Base-by-base conservation (phyloP, 805 yeast genomes). In the Candida dajiaensis region DNA sequence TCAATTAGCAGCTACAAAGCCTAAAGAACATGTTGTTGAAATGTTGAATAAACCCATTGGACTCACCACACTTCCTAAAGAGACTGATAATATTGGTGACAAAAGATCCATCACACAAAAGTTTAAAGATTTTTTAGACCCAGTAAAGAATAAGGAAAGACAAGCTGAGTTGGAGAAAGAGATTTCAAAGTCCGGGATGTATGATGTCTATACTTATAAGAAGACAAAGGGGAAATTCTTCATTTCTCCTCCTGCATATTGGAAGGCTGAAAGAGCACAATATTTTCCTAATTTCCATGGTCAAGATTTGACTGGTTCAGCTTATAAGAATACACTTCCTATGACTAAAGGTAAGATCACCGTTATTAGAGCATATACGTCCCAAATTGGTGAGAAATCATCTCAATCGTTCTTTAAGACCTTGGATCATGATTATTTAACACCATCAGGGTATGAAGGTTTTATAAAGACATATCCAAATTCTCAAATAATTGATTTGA, bases 181-280 rank as follows among this genome's bases (percentile, higher is more conserved):
- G 65, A 73, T 83, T 53, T 76, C 83, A 22, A 78, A 76, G 52
- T 80, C 87, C 23, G 82, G 85, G n/a, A 74, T 81, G 73, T 76
- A 78, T 51, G 84, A 82, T 49, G 71, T 82, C 59, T 77, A 78
- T 56, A 73, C 77, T 3, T 83, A 79, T 59, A 71, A 83, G 42
- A 83, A 83, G 55, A 86, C 92, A 3, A 77, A 81, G 35, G 99
- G 98, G 21, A 89, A 89, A 66, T 72, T 90, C 51, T 94, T 89
- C 69, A 69, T 75, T 16, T 78, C 96, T 0, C 98, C 98, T 1
- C 71, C 77, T n/a, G 78, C 89, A 1, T 83, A 77, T 55, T 90
- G 92, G 76, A 78, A 77, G 49, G 67, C 71, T 12, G 90, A 85
- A 8, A 83, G 77, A 58, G 73, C 97, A 0, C 67, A 80, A 41